phyloP scores from a whole-genome alignment of 73 alveolate genomes.

The Paramecium tetraurelia region DNA sequence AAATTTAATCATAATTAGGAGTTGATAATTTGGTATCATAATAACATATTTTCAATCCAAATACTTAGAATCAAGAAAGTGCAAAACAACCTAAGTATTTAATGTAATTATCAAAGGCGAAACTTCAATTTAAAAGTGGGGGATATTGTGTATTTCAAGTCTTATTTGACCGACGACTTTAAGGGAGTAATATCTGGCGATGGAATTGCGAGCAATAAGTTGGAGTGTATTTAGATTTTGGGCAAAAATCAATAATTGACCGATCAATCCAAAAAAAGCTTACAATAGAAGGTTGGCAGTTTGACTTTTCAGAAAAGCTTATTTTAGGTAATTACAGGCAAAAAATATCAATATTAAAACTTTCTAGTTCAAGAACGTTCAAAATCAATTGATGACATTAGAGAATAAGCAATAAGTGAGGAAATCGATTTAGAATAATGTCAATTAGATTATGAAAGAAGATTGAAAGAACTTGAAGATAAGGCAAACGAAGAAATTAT shows the following conservation, averaged over 20 bases:
- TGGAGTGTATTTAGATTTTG: not conserved
- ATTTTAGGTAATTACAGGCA: not conserved
- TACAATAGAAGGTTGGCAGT: slow-evolving; percentile 5
- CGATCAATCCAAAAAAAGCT: not conserved
- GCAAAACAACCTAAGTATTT: not conserved
- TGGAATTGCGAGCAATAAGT: slow-evolving; percentile 48
- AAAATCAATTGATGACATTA: not conserved
- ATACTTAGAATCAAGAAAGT: not conserved
- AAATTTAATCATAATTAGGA: not conserved
- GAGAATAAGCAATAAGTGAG: not conserved
- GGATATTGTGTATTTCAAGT: not conserved
- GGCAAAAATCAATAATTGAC: not conserved
- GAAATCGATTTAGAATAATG: not conserved
- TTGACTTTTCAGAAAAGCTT: slow-evolving; percentile 9
- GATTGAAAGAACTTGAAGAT: not conserved
- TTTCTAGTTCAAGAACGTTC: not conserved
- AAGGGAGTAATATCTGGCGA: slow-evolving; percentile 56
- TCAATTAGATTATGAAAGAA: not conserved
- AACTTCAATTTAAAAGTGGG: slow-evolving; percentile 35
- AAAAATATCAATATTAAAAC: not conserved
- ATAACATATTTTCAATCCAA: not conserved
- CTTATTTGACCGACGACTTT: not conserved
- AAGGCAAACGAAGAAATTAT: slow-evolving; percentile 1
- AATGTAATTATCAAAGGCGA: not conserved
- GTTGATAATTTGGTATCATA: not conserved